A percentile compares a stretch with the other conserved stretches of the same genome.
Conservation (phyloP, 2,329 filamentous ascomycete species). For the Aspergillus awamori region DNA sequence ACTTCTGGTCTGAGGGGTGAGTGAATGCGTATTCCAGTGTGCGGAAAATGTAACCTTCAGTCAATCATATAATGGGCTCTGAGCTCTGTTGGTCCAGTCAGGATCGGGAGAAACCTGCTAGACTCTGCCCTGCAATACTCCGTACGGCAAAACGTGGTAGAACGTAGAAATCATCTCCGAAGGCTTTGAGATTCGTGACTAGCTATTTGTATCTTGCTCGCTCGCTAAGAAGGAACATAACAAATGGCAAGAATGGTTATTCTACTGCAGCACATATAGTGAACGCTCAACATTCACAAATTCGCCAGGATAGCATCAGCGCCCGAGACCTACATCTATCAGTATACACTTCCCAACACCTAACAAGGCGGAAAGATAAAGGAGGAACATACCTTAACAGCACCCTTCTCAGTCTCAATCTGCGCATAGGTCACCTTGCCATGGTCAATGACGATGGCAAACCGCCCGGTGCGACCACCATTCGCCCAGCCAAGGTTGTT, state of each 20-base stretch:
- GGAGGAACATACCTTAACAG: slow-evolving; percentile 33
- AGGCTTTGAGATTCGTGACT: too few species aligned
- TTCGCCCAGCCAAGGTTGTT: slow-evolving; percentile 74
- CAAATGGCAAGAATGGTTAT: not conserved
- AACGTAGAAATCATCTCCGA: too few species aligned
- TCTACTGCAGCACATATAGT: not conserved
- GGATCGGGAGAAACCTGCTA: too few species aligned
- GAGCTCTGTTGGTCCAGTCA: too few species aligned
- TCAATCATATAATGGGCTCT: too few species aligned
- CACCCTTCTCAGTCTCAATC: slow-evolving; percentile 60
- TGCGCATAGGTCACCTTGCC: slow-evolving; percentile 80
- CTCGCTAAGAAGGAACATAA: not conserved
- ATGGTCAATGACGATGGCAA: slow-evolving; percentile 78
- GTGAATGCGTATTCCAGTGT: too few species aligned
- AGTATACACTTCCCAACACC: not conserved
- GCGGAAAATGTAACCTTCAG: too few species aligned
- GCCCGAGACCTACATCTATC: slow-evolving; percentile 31
- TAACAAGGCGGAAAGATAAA: not conserved
- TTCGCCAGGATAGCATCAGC: slow-evolving; percentile 39
- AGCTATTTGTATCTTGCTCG: not conserved
- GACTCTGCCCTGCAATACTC: too few species aligned
- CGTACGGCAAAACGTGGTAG: too few species aligned
- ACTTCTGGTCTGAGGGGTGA: too few species aligned
- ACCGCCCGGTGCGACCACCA: slow-evolving; percentile 70
- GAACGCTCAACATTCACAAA: slow-evolving; percentile 20